Percentiles rank a stretch among this genome's conserved stretches.
Evolutionary conservation across 2,329 filamentous ascomycete genomes (phyloP).

Genomic region (Macroventuria anomochaeta): DNA sequence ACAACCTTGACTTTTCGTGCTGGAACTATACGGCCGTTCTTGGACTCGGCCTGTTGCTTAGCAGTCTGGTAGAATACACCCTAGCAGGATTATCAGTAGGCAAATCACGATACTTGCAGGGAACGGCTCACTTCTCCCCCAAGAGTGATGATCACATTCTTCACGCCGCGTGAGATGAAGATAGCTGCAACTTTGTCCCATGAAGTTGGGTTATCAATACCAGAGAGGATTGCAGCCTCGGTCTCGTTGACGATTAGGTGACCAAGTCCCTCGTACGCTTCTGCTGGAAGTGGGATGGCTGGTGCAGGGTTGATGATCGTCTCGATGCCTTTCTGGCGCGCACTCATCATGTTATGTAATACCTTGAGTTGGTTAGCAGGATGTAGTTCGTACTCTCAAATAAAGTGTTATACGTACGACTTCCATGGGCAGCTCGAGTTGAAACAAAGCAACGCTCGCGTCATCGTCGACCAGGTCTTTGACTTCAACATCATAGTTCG

Average conservation of each 20-base stretch:
- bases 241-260: constrained; percentile 92
- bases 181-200: constrained; percentile 44
- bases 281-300: constrained; percentile 70
- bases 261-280: constrained; percentile 70
- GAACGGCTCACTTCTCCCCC: constrained; percentile 69
- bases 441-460: constrained; percentile 54
- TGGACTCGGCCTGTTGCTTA: constrained; percentile 52
- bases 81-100: constrained; percentile 37
- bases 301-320: constrained; percentile 85
- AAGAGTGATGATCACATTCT: constrained; percentile 82
- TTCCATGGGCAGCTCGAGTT: constrained; percentile 55
- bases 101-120: neutral
- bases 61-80: constrained; percentile 54
- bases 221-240: constrained; percentile 77
- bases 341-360: constrained; percentile 46
- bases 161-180: constrained; percentile 74
- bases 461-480: constrained; percentile 50
- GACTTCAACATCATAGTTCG: constrained; percentile 52
- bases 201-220: constrained; percentile 48
- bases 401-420: constrained; percentile 39
- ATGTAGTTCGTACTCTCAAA: neutral
- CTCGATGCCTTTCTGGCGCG: constrained; percentile 43
- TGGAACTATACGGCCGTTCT: constrained; percentile 57
- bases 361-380: constrained; percentile 28
- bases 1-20: constrained; percentile 79